Percentiles rank a stretch among this genome's conserved stretches.
Conservation (phyloP, 306 rosid species). For the Fagus sylvatica region DNA sequence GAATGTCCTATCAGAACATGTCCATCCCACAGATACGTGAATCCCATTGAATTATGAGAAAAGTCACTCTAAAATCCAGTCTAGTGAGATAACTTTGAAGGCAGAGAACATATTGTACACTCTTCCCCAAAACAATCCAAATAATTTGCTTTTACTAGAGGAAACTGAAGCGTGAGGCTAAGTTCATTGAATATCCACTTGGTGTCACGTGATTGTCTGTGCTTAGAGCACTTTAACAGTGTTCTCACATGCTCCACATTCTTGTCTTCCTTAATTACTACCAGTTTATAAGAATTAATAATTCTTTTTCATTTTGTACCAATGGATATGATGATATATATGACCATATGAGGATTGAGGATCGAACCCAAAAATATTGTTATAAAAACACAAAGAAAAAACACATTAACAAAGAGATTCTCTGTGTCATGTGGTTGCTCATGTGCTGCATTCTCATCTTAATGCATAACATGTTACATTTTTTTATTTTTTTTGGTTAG, state of each 20-base stretch:
- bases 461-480: conserved; percentile 10
- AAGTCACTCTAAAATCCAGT: too few relatives aligned
- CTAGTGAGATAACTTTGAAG: neutral
- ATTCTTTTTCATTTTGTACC: neutral
- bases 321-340: neutral
- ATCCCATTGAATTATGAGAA: too few relatives aligned
- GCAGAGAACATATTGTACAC: neutral
- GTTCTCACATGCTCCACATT: conserved; percentile 44
- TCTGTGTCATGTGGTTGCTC: neutral
- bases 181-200: conserved; percentile 34
- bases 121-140: conserved; percentile 7
- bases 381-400: neutral
- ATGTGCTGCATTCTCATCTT: conserved; percentile 20
- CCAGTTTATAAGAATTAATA: neutral
- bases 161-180: conserved; percentile 10
- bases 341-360: neutral
- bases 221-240: neutral
- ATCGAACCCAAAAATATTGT: neutral
- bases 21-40: too few relatives aligned
- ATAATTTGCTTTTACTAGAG: conserved; percentile 28
- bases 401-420: neutral
- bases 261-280: neutral
- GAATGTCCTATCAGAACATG: too few relatives aligned
- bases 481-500: neutral
- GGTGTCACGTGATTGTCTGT: conserved; percentile 45